Base-by-base conservation (phyloP, 306 rosid genomes). In the Sophora flavescens region DNA sequence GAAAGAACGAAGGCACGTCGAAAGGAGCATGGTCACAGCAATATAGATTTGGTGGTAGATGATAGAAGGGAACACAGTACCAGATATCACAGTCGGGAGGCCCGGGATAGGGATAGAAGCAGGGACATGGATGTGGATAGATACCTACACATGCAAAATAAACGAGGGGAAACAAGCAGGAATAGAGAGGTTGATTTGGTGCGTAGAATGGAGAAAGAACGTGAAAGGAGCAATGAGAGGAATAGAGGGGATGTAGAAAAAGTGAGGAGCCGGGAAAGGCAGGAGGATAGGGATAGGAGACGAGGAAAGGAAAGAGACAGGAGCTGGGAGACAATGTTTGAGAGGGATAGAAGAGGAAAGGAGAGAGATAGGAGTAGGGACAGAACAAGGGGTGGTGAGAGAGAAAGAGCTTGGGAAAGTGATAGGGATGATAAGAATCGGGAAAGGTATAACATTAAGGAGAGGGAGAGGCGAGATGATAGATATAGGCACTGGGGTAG, bases 391-490 rank as follows among this genome's bases (percentile, higher is more conserved):
- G 86, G 50, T 61, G 74, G 85, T 15, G 82, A 74, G 78, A 87
- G 88, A 57, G 89, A 82, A 45, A 79, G 93, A 80, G 82, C 72
- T 48, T 26, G 86, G 78, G 96, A 85, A 39, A 82, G 76, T 78
- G 93, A 83, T 74, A 74, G 91, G 86, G 84, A 78, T 79, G 85
- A 82, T 28, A 84, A 72, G 63, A 73, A 74, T 56, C 70, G 84
- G 68, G 82, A 81, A 59, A 75, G 91, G 63, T 80, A 77, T 66
- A 71, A 11, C 72, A 59, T 70, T 70, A 70, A 42, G 70, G 89
- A 85, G 63, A 86, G 91, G 83, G 90, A 81, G 38, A 85, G 86
- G 76, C 82, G 81, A 73, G 86, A 84, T 73, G 89, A 87, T 63
- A 89, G 84, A 79, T 54, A 42, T 76, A 57, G 80, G 63, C 82